Conservation (phyloP, 2,329 filamentous ascomycete genomes). For the Huntiella savannae region DNA sequence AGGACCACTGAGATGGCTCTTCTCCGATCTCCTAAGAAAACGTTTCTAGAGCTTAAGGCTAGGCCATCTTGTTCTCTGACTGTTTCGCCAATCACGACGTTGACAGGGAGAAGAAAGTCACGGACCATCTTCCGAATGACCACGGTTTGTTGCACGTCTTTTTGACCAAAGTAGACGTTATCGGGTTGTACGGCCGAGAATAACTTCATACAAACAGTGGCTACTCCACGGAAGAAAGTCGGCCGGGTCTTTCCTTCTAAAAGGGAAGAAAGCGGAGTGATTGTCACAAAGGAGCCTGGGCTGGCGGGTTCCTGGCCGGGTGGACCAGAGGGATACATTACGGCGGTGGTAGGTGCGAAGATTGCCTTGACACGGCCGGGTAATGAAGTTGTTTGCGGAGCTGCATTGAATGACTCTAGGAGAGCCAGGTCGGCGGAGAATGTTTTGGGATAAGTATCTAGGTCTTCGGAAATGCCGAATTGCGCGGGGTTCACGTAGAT, state of each 20-base stretch:
- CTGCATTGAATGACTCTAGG: slow-evolving; percentile 56
- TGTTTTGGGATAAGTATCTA: slow-evolving; percentile 75
- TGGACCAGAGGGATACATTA: slow-evolving; percentile 75
- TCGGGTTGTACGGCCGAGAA: slow-evolving; percentile 38
- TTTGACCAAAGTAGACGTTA: slow-evolving; percentile 81
- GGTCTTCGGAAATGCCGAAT: slow-evolving; percentile 76
- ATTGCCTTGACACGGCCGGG: slow-evolving; percentile 59
- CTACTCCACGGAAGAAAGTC: slow-evolving; percentile 91
- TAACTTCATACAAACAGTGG: slow-evolving; percentile 82
- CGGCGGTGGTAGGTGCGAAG: slow-evolving; percentile 63
- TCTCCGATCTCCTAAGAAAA: slow-evolving; percentile 66
- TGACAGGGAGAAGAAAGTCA: slow-evolving; percentile 65
- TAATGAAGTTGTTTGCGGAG: slow-evolving; percentile 27
- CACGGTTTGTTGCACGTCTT: slow-evolving; percentile 91
- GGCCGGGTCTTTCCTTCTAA: slow-evolving; percentile 74
- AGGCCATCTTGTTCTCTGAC: slow-evolving; percentile 62
- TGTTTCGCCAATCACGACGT: slow-evolving; percentile 58
- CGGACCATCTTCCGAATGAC: slow-evolving; percentile 71
- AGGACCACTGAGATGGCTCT: slow-evolving; percentile 56
- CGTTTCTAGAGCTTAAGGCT: slow-evolving; percentile 81
- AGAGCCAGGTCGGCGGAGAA: slow-evolving; percentile 61
- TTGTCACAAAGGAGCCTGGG: slow-evolving; percentile 73
- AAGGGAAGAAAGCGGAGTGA: slow-evolving; percentile 64
- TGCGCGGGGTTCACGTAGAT: slow-evolving; percentile 96
- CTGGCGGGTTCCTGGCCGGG: slow-evolving; percentile 54